Percentiles rank a stretch among this genome's conserved stretches.
These are phyloP conservation scores for Monosporozyma siamensis DNA, from an alignment of 805 yeast genomes.

Conservation along the genomic window DNA sequence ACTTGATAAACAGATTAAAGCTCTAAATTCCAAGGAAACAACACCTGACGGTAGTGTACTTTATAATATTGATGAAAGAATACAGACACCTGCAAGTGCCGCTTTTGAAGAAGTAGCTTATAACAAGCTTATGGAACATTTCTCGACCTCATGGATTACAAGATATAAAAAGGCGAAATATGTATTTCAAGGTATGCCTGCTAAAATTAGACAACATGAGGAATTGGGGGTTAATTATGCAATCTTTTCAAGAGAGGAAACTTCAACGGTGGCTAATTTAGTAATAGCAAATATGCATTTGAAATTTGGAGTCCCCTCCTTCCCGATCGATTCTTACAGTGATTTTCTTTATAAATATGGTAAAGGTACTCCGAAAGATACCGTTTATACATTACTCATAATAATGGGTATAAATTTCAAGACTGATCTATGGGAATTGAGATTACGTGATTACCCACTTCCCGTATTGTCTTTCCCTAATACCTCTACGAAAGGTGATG, in stretches of 20 bases:
- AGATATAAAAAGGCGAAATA: slow-evolving; percentile 27
- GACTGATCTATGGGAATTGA: slow-evolving; percentile 36
- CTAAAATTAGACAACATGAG: slow-evolving; percentile 11
- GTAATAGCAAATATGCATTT: slow-evolving; percentile 18
- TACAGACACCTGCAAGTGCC: background rate
- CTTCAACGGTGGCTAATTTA: slow-evolving; percentile 23
- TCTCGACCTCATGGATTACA: slow-evolving; percentile 36
- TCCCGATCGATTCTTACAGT: slow-evolving; percentile 19
- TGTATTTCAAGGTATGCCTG: slow-evolving; percentile 24
- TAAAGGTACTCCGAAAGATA: slow-evolving; percentile 45
- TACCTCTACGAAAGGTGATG: slow-evolving; percentile 36
- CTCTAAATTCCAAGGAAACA: background rate
- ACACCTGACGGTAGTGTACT: background rate
- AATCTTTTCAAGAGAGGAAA: slow-evolving; percentile 17
- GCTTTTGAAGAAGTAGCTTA: slow-evolving; percentile 7
- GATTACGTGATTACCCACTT: slow-evolving; percentile 46
- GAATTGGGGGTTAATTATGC: slow-evolving; percentile 16
- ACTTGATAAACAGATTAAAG: slow-evolving; percentile 17
- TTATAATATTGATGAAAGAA: background rate
- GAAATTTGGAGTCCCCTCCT: slow-evolving; percentile 26
- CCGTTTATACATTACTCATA: slow-evolving; percentile 44
- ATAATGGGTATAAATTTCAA: slow-evolving; percentile 40
- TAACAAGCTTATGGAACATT: slow-evolving; percentile 23
- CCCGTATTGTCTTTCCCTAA: slow-evolving; percentile 45
- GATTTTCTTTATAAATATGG: slow-evolving; percentile 35